phyloP scores from a whole-genome alignment of 2,329 filamentous ascomycete species.

The Nemania diffusa region DNA sequence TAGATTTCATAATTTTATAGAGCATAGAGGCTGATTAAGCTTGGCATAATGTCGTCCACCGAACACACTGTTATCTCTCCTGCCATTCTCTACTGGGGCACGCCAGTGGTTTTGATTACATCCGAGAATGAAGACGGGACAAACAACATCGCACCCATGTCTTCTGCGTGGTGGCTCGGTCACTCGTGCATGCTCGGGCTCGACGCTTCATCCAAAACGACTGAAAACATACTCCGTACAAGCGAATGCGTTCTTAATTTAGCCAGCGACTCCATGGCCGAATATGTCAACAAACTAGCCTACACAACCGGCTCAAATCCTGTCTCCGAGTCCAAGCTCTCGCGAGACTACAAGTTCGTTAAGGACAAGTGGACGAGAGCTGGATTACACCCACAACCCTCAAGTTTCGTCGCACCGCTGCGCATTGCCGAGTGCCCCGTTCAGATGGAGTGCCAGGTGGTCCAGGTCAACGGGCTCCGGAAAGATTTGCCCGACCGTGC shows the following conservation, averaged over 20 bases:
- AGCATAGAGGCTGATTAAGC: background rate
- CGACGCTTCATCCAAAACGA: conserved; percentile 50
- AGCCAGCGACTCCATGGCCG: conserved; percentile 50
- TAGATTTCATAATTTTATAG: background rate
- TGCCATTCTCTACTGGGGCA: conserved; percentile 56
- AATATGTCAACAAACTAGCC: conserved; percentile 53
- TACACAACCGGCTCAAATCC: conserved; percentile 50
- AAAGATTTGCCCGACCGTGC: conserved; percentile 46
- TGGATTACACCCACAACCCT: conserved; percentile 50
- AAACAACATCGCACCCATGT: conserved; percentile 56
- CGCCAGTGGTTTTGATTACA: conserved; percentile 54
- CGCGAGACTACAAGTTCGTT: conserved; percentile 50
- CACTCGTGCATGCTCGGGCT: conserved; percentile 57
- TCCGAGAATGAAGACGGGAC: conserved; percentile 55
- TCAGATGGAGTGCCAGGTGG: conserved; percentile 56
- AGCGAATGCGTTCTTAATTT: conserved; percentile 57
- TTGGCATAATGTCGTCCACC: conserved; percentile 31
- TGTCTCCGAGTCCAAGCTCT: conserved; percentile 45
- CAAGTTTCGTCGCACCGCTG: conserved; percentile 49
- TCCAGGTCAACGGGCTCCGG: conserved; percentile 48
- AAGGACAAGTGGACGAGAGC: conserved; percentile 54
- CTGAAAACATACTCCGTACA: conserved; percentile 54
- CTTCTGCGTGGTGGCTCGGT: conserved; percentile 58
- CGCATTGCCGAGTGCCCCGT: conserved; percentile 55
- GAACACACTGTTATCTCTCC: conserved; percentile 48